These are phyloP conservation scores for Pseudevernia furfuracea DNA, from an alignment of 495 filamentous ascomycete species.

Conservation along the genomic window DNA sequence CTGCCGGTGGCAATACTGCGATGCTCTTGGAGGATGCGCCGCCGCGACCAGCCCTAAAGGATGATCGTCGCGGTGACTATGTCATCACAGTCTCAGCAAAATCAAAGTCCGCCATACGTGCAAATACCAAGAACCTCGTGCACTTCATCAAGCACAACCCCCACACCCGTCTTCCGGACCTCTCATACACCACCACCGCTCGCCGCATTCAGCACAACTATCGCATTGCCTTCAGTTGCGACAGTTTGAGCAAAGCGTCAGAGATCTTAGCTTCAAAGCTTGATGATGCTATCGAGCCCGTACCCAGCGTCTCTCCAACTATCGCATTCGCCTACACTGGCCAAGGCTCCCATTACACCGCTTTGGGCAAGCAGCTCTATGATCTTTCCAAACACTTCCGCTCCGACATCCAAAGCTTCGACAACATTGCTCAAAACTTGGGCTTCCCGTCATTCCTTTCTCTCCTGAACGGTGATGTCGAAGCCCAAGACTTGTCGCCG, in stretches of 20 bases:
- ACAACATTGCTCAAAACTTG: conserved; percentile 50
- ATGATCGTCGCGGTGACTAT: conserved; percentile 47
- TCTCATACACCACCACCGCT: conserved; percentile 78
- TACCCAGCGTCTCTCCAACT: conserved; percentile 36
- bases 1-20: conserved; percentile 49
- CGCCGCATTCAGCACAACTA: conserved; percentile 75
- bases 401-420: conserved; percentile 55
- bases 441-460: conserved; percentile 62
- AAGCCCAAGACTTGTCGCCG: conserved; percentile 53
- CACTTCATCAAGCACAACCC: conserved; percentile 46
- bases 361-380: conserved; percentile 58
- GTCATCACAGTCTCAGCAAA: conserved; percentile 47
- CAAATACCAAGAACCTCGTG: conserved; percentile 45
- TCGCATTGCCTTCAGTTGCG: conserved; percentile 54
- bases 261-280: conserved; percentile 23
- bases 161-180: conserved; percentile 40
- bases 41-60: conserved; percentile 33
- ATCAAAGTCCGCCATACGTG: conserved; percentile 48
- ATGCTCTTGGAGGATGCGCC: conserved; percentile 51
- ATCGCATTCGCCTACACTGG: conserved; percentile 61
- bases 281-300: conserved; percentile 30
- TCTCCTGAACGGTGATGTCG: conserved; percentile 47
- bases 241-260: conserved; percentile 33
- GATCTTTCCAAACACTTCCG: conserved; percentile 55
- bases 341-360: conserved; percentile 56